Conservation (phyloP, 768 basidiomycete species). For the Auriscalpium orientale region DNA sequence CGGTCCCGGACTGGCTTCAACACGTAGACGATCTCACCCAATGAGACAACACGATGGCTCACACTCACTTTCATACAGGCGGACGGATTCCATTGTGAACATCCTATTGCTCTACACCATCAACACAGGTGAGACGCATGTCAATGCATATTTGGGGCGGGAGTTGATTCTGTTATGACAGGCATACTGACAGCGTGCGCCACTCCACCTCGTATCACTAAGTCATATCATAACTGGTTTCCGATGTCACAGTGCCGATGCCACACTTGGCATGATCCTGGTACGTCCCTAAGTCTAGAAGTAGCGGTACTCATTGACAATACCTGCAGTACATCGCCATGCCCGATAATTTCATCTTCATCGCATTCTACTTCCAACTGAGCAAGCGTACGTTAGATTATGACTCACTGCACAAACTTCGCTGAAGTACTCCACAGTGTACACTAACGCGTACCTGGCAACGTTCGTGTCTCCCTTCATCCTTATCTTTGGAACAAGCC, state of each 20-base stretch:
- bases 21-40: slow-evolving; percentile 23
- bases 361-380: slow-evolving; percentile 45
- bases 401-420: neutral
- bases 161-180: slow-evolving; percentile 13
- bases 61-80: slow-evolving; percentile 13
- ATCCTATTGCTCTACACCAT: slow-evolving; percentile 43
- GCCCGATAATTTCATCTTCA: slow-evolving; percentile 48
- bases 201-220: neutral
- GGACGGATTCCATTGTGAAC: slow-evolving; percentile 44
- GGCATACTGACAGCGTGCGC: slow-evolving; percentile 32
- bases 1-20: slow-evolving; percentile 44
- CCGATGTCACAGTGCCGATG: slow-evolving; percentile 32
- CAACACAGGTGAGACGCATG: slow-evolving; percentile 38
- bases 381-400: slow-evolving; percentile 39
- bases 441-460: slow-evolving; percentile 51
- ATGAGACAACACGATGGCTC: no score
- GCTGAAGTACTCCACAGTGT: slow-evolving; percentile 30
- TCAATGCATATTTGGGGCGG: no score
- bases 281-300: slow-evolving; percentile 13
- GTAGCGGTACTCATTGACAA: neutral
- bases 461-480: slow-evolving; percentile 18
- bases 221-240: no score
- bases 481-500: neutral
- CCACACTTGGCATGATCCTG: slow-evolving; percentile 35
- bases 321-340: slow-evolving; percentile 34